Percentiles rank a stretch among this genome's conserved stretches.
Conservation (phyloP, 192 early-diverging fungal species). For the Backusella macrospora region DNA sequence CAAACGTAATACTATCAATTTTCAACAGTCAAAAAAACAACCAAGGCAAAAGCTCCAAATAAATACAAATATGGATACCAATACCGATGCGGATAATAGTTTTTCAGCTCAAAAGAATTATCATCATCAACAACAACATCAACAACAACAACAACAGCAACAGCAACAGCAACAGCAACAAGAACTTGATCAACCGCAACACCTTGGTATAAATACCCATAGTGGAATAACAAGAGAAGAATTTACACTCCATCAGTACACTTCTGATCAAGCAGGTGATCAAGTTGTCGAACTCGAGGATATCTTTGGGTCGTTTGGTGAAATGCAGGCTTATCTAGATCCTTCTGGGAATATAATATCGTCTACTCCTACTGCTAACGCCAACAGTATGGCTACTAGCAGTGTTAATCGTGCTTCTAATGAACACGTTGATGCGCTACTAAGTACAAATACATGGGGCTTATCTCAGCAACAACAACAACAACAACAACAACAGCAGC, state of each 20-base stretch:
- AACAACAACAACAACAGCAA: neutral
- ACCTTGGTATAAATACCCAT: neutral
- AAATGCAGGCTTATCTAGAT: conserved; percentile 34
- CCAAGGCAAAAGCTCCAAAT: conserved; percentile 7
- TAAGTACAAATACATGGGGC: neutral
- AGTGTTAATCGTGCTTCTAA: neutral
- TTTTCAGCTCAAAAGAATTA: conserved; percentile 9
- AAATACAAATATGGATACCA: conserved; percentile 10
- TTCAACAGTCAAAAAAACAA: neutral
- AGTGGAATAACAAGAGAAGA: conserved; percentile 23
- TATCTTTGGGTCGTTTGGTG: conserved; percentile 31
- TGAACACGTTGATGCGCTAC: neutral
- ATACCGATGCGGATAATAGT: conserved; percentile 10
- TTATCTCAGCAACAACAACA: neutral
- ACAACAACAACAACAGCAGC: no score
- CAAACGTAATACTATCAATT: neutral
- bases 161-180: neutral
- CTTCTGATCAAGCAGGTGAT: conserved; percentile 47
- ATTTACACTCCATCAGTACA: conserved; percentile 46
- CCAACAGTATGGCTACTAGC: neutral
- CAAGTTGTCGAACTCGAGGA: conserved; percentile 43
- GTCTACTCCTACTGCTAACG: neutral
- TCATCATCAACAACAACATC: conserved; percentile 15
- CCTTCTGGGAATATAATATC: conserved; percentile 16
- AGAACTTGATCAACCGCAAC: neutral